These are phyloP conservation scores for Neurospora hispaniola DNA, from an alignment of 495 filamentous ascomycete genomes.

Conservation along the genomic window DNA sequence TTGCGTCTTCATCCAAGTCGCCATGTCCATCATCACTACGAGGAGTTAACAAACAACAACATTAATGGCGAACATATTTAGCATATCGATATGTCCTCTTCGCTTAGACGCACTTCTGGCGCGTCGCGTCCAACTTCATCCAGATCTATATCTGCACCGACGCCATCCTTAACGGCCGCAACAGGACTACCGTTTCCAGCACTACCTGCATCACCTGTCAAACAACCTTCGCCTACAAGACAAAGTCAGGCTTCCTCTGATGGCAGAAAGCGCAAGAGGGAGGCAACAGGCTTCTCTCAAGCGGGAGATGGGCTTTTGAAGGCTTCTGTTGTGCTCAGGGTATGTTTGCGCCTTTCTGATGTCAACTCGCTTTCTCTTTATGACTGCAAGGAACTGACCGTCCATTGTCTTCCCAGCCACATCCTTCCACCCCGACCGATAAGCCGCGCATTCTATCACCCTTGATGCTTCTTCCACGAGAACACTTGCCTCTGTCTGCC, in stretches of 20 bases:
- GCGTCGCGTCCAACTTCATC: slow-evolving; percentile 26
- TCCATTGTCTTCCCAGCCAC: slow-evolving; percentile 32
- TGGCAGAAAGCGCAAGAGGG: slow-evolving; percentile 22
- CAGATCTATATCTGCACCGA: slow-evolving; percentile 19
- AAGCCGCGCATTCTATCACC: slow-evolving; percentile 51
- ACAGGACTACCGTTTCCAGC: slow-evolving; percentile 3
- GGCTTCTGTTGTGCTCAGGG: slow-evolving; percentile 38
- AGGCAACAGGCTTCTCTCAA: slow-evolving; percentile 14
- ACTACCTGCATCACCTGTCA: slow-evolving; percentile 1
- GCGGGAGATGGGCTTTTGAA: slow-evolving; percentile 37
- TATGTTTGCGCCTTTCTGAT: slow-evolving; percentile 8
- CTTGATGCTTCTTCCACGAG: slow-evolving; percentile 50
- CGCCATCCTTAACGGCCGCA: slow-evolving; percentile 21
- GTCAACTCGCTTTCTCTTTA: background rate
- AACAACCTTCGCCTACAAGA: background rate
- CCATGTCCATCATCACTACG: background rate
- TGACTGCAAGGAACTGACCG: slow-evolving; percentile 12
- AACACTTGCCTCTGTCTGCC: slow-evolving; percentile 47
- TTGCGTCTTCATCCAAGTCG: background rate
- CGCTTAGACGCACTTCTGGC: slow-evolving; percentile 18
- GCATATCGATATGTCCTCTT: slow-evolving; percentile 25
- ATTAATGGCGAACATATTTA: slow-evolving; percentile 13
- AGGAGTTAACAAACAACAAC: background rate
- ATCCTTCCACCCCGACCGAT: slow-evolving; percentile 44
- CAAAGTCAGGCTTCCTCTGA: background rate